Percentiles rank a stretch among this genome's conserved stretches.
Evolutionary conservation across 129 eudicot species (phyloP).

Genomic region (sunflower (Helianthus annuus)): HanXRQr2.0-SUNRISE NC_035447.2:135868013-135868512

Average conservation of each 20-base stretch:
- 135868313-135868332: too few relatives aligned
- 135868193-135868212: background rate
- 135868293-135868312: background rate
- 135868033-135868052: background rate
- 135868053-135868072: background rate
- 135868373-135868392: too few relatives aligned
- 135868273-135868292: background rate
- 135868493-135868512: too few relatives aligned
- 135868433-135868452: too few relatives aligned
- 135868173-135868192: background rate
- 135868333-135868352: too few relatives aligned
- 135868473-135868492: too few relatives aligned
- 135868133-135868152: background rate
- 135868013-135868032: background rate
- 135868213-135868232: conserved; percentile 3
- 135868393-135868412: too few relatives aligned
- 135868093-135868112: too few relatives aligned
- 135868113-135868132: background rate
- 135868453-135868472: too few relatives aligned
- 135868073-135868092: background rate
- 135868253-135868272: background rate
- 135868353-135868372: too few relatives aligned
- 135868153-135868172: background rate
- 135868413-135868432: too few relatives aligned
- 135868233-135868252: background rate